A percentile compares a stretch with the other conserved stretches of the same genome.
Evolutionary conservation across 148 eudicot genomes (phyloP).

Genomic region (Rhododendron williamsianum): DNA sequence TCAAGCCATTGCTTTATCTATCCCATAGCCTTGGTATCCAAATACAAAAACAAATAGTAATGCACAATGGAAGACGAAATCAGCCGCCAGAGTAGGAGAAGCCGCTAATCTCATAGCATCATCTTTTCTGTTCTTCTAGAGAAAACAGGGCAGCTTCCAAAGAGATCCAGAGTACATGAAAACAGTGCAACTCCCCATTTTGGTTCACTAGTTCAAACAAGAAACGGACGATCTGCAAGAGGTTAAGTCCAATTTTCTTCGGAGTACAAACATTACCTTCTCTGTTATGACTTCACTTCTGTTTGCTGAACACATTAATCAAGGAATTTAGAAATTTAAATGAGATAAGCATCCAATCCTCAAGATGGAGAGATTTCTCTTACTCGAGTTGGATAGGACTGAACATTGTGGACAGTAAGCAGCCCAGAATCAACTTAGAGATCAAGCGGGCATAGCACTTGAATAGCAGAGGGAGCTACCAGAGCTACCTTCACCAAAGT

Average conservation of each 20-base stretch:
- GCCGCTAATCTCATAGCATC: background rate
- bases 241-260: background rate
- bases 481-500: background rate
- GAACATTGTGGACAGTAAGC: background rate
- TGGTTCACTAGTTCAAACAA: background rate
- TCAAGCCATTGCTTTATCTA: background rate
- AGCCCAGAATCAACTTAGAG: background rate
- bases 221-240: background rate
- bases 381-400: background rate
- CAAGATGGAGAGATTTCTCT: background rate
- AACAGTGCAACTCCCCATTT: background rate
- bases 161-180: background rate
- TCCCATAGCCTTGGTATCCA: background rate
- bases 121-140: background rate
- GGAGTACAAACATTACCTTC: background rate
- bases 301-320: background rate
- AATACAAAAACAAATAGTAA: no score
- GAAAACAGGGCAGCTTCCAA: background rate
- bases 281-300: background rate
- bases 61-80: background rate
- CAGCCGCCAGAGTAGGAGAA: background rate
- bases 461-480: background rate
- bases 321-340: background rate
- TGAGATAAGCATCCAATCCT: background rate
- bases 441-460: background rate